Evolutionary conservation across 2,329 filamentous ascomycete species (phyloP).

Genomic region (Cryphonectria radicalis): DNA sequence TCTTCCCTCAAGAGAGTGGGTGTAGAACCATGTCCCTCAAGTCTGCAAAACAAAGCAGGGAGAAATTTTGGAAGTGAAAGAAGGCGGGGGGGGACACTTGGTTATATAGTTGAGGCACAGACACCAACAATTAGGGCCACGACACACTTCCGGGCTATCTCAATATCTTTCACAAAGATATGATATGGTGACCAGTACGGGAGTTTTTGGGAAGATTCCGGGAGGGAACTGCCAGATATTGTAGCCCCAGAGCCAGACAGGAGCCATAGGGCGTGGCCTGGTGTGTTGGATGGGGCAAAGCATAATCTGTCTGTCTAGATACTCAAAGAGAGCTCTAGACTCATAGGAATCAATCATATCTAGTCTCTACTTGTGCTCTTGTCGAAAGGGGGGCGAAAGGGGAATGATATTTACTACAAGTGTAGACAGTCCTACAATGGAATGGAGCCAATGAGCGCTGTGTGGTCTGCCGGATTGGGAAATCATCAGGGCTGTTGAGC

Average conservation of each 20-base stretch:
- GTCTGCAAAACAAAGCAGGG: not conserved
- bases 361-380: no score
- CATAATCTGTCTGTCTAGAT: not conserved
- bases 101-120: not conserved
- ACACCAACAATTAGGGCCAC: not conserved
- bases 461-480: not conserved
- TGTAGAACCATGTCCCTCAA: no score
- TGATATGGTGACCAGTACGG: not conserved
- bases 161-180: not conserved
- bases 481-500: not conserved
- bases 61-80: not conserved
- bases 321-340: not conserved
- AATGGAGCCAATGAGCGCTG: not conserved
- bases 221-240: not conserved
- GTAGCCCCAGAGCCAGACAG: not conserved
- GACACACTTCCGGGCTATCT: not conserved
- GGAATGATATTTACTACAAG: not conserved
- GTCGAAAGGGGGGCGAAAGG: no score
- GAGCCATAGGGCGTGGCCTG: not conserved
- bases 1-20: not conserved
- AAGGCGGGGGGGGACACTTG: not conserved
- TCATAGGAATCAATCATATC: no score
- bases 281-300: no score
- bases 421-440: not conserved
- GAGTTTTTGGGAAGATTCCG: not conserved